A percentile compares a stretch with the other conserved stretches of the same genome.
Conservation (phyloP, 208 protist species). For the Borovskyia barvae region DNA sequence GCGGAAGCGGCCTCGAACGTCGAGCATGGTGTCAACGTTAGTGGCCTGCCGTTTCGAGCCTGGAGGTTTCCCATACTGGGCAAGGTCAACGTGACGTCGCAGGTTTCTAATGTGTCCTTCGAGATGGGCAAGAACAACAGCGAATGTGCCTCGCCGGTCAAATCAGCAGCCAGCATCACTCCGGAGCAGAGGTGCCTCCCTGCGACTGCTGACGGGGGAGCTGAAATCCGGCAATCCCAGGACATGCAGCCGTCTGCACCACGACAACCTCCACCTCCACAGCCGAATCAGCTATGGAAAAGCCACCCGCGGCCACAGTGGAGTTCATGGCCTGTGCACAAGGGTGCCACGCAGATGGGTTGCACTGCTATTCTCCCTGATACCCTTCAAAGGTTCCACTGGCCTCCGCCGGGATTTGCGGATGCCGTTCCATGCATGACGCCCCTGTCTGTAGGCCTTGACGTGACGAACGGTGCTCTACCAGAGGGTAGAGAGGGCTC, state of each 20-base stretch:
- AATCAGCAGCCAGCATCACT: not conserved
- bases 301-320: too few relatives aligned
- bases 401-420: too few relatives aligned
- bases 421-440: too few relatives aligned
- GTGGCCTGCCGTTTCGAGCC: conserved; percentile 26
- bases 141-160: not conserved
- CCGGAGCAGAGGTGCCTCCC: not conserved
- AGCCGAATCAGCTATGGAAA: too few relatives aligned
- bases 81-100: conserved; percentile 2
- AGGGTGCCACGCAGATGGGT: too few relatives aligned
- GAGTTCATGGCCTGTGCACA: too few relatives aligned
- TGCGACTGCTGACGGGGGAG: conserved; percentile 3
- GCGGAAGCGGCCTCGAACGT: not conserved
- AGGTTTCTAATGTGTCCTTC: not conserved
- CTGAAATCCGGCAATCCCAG: too few relatives aligned
- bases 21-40: not conserved
- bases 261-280: too few relatives aligned
- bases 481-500: not conserved
- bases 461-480: not conserved
- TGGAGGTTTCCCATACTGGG: conserved; percentile 42
- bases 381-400: too few relatives aligned
- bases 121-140: conserved; percentile 1
- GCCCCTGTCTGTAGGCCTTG: not conserved
- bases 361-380: too few relatives aligned
- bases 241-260: too few relatives aligned